Conservation (phyloP, 2,329 filamentous ascomycete genomes). For the Cercospora brassicicola region DNA sequence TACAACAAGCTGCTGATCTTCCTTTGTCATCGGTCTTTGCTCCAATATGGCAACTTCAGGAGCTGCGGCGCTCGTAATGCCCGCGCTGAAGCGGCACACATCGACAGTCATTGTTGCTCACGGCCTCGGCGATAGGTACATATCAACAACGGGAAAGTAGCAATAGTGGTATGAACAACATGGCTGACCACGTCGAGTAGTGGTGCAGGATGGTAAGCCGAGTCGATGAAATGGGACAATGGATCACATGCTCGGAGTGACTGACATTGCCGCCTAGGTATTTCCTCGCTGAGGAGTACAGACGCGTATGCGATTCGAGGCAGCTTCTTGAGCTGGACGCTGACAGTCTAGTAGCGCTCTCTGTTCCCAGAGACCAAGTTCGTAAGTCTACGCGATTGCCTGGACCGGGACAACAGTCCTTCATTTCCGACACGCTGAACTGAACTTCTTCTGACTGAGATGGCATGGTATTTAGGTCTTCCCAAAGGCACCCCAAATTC, state of each 20-base stretch:
- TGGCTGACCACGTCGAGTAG: constrained; percentile 31
- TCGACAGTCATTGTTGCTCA: constrained; percentile 94
- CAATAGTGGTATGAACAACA: background rate
- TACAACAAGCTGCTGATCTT: background rate
- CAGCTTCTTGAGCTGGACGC: background rate
- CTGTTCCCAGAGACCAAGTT: constrained; percentile 79
- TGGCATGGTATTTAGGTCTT: constrained; percentile 61
- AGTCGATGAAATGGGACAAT: background rate
- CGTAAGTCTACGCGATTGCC: background rate
- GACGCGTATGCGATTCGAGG: constrained; percentile 58
- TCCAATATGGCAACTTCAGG: constrained; percentile 41
- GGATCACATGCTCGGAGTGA: background rate
- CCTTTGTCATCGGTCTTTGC: background rate
- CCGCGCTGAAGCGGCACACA: constrained; percentile 79
- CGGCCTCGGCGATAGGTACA: constrained; percentile 75
- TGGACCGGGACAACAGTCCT: background rate
- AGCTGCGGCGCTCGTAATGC: constrained; percentile 65
- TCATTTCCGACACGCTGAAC: background rate
- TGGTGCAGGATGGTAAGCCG: constrained; percentile 69
- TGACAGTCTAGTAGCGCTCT: constrained; percentile 43
- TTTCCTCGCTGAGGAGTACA: constrained; percentile 82
- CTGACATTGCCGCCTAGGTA: constrained; percentile 51
- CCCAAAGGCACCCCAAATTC: constrained; percentile 71
- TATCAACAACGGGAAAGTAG: constrained; percentile 3
- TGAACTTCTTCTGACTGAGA: background rate